Base-by-base conservation (phyloP, 2,329 filamentous ascomycete genomes). In the Cladophialophora yegresii region DNA sequence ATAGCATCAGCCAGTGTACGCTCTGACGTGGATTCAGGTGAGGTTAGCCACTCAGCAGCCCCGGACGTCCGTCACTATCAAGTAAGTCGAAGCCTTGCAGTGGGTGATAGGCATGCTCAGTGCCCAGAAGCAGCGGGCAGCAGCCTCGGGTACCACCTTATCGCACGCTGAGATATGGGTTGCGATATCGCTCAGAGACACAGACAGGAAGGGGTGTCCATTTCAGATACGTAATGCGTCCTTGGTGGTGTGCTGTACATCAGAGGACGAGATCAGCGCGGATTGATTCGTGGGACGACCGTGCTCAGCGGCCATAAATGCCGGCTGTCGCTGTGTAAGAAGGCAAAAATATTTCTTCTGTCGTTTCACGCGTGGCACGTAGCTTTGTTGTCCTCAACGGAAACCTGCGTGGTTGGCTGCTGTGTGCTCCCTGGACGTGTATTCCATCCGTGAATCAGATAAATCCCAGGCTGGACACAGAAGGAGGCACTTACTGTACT, bases 81-180 rank as follows among this genome's bases (percentile, higher is more conserved):
- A n/a, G 43, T 58, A 49, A 58, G 40, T 45, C 57, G 28, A 53
- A 59, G 57, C 57, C 57, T 59, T 59, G 57, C 57, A 59, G n/a
- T 51, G 47, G 55, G 47, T 40, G 57, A 59, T 53, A 59, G 51
- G 57, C 57, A 32, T 51, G 16, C 45, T 26, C 32, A 22, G 20
- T 33, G 28, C 56, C 56, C 23, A 23, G 33, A 36, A n/a, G 36
- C 54, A 4, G 50, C 26, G 32, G 12, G 16, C 51, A 54, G 23
- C 23, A 28, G 51, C 28, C 33, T 49, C 28, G 57, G 50, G 45
- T 22, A 32, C 47, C 45, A 28, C 30, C 57, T 59, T 59, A 59
- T 59, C 57, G 57, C 30, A 9, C 2, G 47, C 49, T 30, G 36
- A 50, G 57, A 59, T 33, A 59, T 40, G 57, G 57, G 57, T 30